Evolutionary conservation across 495 filamentous ascomycete genomes (phyloP), one percentile per base, ranked within the genome.

Genomic region (Hyaloscypha finlandica): DNA sequence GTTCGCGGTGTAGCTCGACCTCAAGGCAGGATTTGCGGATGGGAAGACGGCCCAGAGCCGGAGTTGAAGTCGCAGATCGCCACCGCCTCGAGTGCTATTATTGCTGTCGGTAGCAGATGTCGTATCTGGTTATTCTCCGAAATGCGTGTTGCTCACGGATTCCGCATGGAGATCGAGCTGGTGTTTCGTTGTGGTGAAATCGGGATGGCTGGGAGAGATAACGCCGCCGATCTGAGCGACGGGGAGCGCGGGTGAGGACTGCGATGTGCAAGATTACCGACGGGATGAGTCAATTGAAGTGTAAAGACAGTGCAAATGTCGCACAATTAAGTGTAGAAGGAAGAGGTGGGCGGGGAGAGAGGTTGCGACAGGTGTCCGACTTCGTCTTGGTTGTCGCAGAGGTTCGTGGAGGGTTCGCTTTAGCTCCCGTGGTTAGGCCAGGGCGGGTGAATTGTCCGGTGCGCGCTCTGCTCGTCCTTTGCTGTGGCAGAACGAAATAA

Each of bases 271-370:
- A 25, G 29, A 53, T 32, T 30, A 54, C 8, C 12, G 11, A 42
- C 19, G 12, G 60, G 29, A 30, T 30, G 12, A 37, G 4, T 60
- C 31, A 52, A 59, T 48, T 59, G 55, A 52, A 37, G 64, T 60
- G 56, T 66, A 66, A 66, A 42, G 64, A 66, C 64, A 66, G 64
- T 60, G 35, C 35, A 52, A 20, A 60, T 19, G 29, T 66, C 29
- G 57, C 33, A 25, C 25, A 54, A 53, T 33, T 4, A 56, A n/a
- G 30, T 0, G 35, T 37, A 4, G 56, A 42, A 59, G 57, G 20
- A 53, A 37, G 57, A 25, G 25, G 64, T 39, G 42, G 57, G 54
- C 32, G 53, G 25, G 55, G 53, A 30, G 31, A 39, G 12, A 19
- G 64, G 35, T 58, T 66, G 64, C 64, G 55, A 56, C 64, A 12